Conservation (phyloP, 2,329 filamentous ascomycete genomes). For the Pseudogymnoascus sp. region DNA sequence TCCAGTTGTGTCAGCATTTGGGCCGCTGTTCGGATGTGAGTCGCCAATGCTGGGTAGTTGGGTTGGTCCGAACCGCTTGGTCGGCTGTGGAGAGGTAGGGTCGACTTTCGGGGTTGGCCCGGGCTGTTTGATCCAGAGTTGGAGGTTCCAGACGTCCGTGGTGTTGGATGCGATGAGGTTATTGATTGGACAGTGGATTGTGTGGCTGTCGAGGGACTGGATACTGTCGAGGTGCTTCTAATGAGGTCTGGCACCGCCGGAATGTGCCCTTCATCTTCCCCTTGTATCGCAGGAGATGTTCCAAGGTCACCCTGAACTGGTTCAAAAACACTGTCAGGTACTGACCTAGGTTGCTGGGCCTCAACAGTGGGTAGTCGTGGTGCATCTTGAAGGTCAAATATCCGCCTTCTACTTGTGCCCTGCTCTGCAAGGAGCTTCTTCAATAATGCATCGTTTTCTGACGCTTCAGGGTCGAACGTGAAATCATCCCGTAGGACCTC, state of each 20-base stretch:
- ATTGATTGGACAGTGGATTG: constrained; percentile 41
- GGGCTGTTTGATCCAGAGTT: constrained; percentile 65
- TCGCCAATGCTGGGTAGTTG: constrained; percentile 75
- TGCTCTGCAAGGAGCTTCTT: constrained; percentile 51
- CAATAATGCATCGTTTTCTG: constrained; percentile 64
- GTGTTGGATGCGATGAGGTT: constrained; percentile 53
- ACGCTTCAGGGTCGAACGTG: constrained; percentile 68
- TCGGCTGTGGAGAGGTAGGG: constrained; percentile 47
- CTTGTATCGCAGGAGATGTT: constrained; percentile 62
- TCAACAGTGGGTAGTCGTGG: constrained; percentile 40
- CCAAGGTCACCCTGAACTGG: constrained; percentile 73
- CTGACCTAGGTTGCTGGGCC: constrained; percentile 10
- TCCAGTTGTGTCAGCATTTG: constrained; percentile 84
- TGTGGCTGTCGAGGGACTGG: constrained; percentile 52
- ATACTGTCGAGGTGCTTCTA: constrained; percentile 35
- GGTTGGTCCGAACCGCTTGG: constrained; percentile 59
- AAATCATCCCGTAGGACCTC: constrained; percentile 78
- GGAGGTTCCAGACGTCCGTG: constrained; percentile 62
- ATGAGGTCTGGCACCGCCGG: constrained; percentile 26
- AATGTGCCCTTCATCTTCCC: constrained; percentile 39
- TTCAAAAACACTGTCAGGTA: constrained; percentile 71
- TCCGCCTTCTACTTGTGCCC: constrained; percentile 46
- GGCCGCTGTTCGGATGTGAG: constrained; percentile 80
- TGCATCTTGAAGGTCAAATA: constrained; percentile 65
- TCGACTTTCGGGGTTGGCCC: constrained; percentile 46